Percentiles rank a stretch among this genome's conserved stretches.
phyloP scores from a whole-genome alignment of 257 asterid species.

The Buddleja alternifolia region DNA sequence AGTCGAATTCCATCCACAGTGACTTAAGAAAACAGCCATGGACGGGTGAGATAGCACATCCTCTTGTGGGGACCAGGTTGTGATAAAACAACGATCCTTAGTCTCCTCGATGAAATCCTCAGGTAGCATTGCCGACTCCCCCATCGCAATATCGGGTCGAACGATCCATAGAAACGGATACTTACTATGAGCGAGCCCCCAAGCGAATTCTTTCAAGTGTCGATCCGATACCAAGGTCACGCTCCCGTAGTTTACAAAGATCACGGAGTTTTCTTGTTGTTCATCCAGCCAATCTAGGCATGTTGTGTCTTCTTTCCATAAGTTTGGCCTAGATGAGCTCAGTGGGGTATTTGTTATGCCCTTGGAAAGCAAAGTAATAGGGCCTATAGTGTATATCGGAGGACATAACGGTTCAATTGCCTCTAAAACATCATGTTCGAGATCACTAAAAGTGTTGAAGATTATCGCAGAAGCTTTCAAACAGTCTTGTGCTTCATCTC shows the following conservation, averaged over 20 bases:
- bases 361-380: conserved; percentile 23
- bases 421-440: conserved; percentile 29
- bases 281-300: conserved; percentile 49
- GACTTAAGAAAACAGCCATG: conserved; percentile 41
- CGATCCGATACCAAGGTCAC: conserved; percentile 35
- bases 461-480: conserved; percentile 31
- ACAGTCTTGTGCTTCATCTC: conserved; percentile 15
- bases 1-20: conserved; percentile 53
- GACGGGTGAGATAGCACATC: conserved; percentile 40
- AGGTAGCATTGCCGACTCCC: conserved; percentile 33
- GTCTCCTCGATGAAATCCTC: conserved; percentile 44
- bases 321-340: conserved; percentile 29
- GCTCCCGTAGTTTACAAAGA: conserved; percentile 45
- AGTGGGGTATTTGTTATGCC: neutral
- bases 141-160: conserved; percentile 42
- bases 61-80: conserved; percentile 50
- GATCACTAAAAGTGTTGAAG: conserved; percentile 36
- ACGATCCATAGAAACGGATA: conserved; percentile 50
- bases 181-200: conserved; percentile 54
- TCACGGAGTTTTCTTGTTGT: conserved; percentile 31
- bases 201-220: conserved; percentile 48
- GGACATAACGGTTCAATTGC: conserved; percentile 20
- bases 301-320: conserved; percentile 38
- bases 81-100: conserved; percentile 35
- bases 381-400: conserved; percentile 34